Evolutionary conservation across 2,329 filamentous ascomycete genomes (phyloP), one percentile per base, ranked within the genome.

Genomic region (Ceratocystis ficicola): DNA sequence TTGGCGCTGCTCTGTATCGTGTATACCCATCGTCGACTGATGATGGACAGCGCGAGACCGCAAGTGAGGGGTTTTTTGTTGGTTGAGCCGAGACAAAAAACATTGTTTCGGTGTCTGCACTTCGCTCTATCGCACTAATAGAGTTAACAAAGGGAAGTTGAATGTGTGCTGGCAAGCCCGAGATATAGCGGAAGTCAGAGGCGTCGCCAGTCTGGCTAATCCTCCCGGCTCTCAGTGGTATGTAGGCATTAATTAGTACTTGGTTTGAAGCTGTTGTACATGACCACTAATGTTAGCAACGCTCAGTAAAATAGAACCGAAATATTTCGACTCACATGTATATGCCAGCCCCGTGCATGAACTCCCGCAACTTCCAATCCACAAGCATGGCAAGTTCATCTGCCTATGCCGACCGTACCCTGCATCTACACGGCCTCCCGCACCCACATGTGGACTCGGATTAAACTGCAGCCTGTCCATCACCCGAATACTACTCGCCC

Each of bases 361-460:
- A n/a, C 63, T 63, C 17, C 63, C 66, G 22, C 62, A 62, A 5
- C 44, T 55, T 8, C 66, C 66, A 25, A 67, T 46, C 66, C 66
- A 67, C 44, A 67, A 25, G 41, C 20, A 28, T 17, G 44, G 28
- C 32, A 67, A 20, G 32, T 67, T 65, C 10, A 44, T 36, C 66
- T 67, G 55, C 15, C 66, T 62, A n/a, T 50, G 20, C 5, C 25
- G 32, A 3, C 63, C 66, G 57, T 67, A 65, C 17, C 66, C 63
- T 1, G 66, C 57, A 59, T 60, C 28, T 1, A 67, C 55, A 10
- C 44, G 55, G 4, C 64, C 30, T 1, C 50, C 30, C 30, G 22
- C 28, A 10, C 44, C 63, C 3, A 32, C 25, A 48, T 41, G 41
- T 36, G 20, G 44, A 10, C 59, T 50, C 17, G 36, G 55, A 7